Evolutionary conservation across 352 stramenopile genomes (phyloP).

Genomic region (Pythium folliculosum): DNA sequence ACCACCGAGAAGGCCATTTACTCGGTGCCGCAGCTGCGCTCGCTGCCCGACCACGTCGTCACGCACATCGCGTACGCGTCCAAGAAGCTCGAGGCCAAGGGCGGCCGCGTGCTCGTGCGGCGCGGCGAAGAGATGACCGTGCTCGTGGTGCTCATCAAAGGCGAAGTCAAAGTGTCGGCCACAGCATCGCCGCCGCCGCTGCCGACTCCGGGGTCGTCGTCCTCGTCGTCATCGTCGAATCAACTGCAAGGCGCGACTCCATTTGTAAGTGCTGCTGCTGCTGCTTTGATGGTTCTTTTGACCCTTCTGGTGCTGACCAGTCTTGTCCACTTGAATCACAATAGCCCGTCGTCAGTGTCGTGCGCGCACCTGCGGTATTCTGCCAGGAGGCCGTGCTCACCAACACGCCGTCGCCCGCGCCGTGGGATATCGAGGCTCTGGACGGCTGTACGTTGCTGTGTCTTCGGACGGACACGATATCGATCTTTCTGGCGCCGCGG

Average conservation of each 20-base stretch:
- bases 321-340: not conserved
- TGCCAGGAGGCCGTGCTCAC: constrained; percentile 59
- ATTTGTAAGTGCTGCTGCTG: not conserved
- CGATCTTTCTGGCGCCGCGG: constrained; percentile 52
- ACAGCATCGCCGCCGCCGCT: constrained; percentile 19
- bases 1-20: constrained; percentile 56
- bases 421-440: constrained; percentile 65
- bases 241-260: not conserved
- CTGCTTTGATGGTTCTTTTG: not conserved
- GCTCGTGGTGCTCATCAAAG: constrained; percentile 60
- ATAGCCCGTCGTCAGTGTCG: constrained; percentile 55
- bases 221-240: not conserved
- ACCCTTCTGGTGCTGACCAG: not conserved
- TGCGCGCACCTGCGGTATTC: constrained; percentile 68
- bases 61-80: constrained; percentile 70
- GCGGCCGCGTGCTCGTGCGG: constrained; percentile 46
- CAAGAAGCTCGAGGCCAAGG: constrained; percentile 44
- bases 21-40: constrained; percentile 49
- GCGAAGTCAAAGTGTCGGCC: constrained; percentile 62
- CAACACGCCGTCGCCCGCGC: constrained; percentile 38
- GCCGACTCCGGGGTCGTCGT: not conserved
- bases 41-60: constrained; percentile 46
- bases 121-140: constrained; percentile 56
- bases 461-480: constrained; percentile 56
- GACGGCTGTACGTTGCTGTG: constrained; percentile 62